phyloP scores from a whole-genome alignment of 2,329 filamentous ascomycete genomes.

The Aspergillus intermedius region DNA sequence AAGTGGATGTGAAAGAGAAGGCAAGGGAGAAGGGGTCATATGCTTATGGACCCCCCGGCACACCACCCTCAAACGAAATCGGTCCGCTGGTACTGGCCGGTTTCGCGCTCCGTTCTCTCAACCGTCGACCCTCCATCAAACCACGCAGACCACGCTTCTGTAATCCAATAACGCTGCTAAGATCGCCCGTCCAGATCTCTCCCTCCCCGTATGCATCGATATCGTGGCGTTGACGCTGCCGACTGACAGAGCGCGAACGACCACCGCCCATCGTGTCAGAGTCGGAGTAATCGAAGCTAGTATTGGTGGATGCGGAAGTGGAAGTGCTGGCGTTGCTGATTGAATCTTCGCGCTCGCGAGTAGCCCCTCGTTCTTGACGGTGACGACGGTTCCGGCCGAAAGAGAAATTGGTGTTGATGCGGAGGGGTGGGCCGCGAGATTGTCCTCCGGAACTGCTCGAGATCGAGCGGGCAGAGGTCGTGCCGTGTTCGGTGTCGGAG shows the following conservation, averaged over 20 bases:
- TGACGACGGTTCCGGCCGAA: conserved; percentile 15
- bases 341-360: conserved; percentile 34
- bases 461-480: conserved; percentile 15
- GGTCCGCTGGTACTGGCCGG: conserved; percentile 17
- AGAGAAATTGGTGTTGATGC: conserved; percentile 35
- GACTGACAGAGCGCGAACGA: background rate
- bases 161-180: conserved; percentile 81
- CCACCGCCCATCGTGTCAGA: conserved; percentile 17
- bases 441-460: conserved; percentile 21
- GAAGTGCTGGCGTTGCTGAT: conserved; percentile 32
- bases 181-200: conserved; percentile 69
- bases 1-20: background rate
- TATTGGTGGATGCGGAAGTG: conserved; percentile 32
- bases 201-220: conserved; percentile 35
- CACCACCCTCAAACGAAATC: background rate
- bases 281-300: conserved; percentile 34
- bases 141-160: conserved; percentile 90
- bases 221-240: conserved; percentile 32
- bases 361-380: conserved; percentile 3
- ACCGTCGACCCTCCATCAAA: conserved; percentile 85
- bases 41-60: background rate
- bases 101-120: conserved; percentile 62
- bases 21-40: background rate
- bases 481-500: conserved; percentile 34
- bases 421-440: conserved; percentile 29